Evolutionary conservation across 1,139 yeast genomes (phyloP).

Genomic region (Geotrichum macrosporum): DNA sequence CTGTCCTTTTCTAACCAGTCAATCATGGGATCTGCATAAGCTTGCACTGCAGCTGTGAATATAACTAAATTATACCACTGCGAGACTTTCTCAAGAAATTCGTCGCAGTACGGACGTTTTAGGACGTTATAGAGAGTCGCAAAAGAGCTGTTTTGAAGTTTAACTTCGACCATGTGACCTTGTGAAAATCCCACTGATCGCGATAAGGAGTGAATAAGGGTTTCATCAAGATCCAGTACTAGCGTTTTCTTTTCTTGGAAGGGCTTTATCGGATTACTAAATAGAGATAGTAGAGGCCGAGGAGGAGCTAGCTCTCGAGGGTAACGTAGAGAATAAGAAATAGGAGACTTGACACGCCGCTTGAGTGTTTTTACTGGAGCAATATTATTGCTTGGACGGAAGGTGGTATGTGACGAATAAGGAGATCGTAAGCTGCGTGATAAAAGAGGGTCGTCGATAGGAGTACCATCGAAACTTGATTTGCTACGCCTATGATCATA

Average conservation of each 20-base stretch:
- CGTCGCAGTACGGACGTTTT: constrained; percentile 87
- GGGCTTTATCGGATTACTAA: background rate
- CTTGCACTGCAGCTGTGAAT: constrained; percentile 77
- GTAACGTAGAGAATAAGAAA: constrained; percentile 11
- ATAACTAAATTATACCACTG: constrained; percentile 71
- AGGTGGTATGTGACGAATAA: constrained; percentile 40
- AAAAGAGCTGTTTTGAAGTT: constrained; percentile 51
- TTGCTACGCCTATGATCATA: background rate
- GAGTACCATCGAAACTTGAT: background rate
- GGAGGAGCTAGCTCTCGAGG: constrained; percentile 18
- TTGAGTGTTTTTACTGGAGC: constrained; percentile 10
- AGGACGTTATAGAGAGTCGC: constrained; percentile 85
- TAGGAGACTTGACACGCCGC: constrained; percentile 1
- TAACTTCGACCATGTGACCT: constrained; percentile 81
- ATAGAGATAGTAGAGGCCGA: constrained; percentile 13
- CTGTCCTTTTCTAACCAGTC: constrained; percentile 70
- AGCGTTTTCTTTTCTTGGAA: constrained; percentile 50
- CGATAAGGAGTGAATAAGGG: constrained; percentile 84
- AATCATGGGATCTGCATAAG: constrained; percentile 95
- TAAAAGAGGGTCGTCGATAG: constrained; percentile 2
- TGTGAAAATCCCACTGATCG: constrained; percentile 52
- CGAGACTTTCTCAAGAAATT: constrained; percentile 68
- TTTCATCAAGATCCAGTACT: constrained; percentile 87
- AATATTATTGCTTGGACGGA: background rate
- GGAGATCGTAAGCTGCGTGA: constrained; percentile 31